Base-by-base conservation (phyloP, 2,329 filamentous ascomycete species). In the Pseudodiploospora longispora region DNA sequence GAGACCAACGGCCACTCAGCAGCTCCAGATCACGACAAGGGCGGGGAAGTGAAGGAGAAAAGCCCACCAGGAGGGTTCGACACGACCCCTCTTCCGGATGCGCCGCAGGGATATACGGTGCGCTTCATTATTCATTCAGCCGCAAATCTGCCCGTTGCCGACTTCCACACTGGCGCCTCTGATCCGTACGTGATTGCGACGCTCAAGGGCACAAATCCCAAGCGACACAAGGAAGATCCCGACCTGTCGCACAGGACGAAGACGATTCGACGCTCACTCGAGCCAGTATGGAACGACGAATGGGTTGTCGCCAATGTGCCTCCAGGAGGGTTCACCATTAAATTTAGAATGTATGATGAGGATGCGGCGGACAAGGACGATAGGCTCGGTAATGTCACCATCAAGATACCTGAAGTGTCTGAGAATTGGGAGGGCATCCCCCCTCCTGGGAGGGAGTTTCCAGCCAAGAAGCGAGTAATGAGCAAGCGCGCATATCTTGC, bases 301-400 rank as follows among this genome's bases (percentile, higher is more conserved):
- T 97, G 91, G 91, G 74, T 88, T 27, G 83, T 97, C 27, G 87
- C 87, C 48, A 94, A 95, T 53, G 76, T 96, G 2, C 90, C 91
- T 0, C 70, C 82, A 0, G 79, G 76, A 0, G 90, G 90, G 4
- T 95, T 95, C 66, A 76, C 74, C 45, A 74, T 97, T 53, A 95
- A 95, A 61, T 88, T 87, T 49, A 78, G 87, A 42, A 66, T 97
- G 12, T 94, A 90, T 64, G 91, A 97, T 57, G 91, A 97, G 62
- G 91, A 97, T 64, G 80, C 82, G 31, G 79, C 83, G 1, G 87
- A 96, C 60, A 80, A 85, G 52, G 85, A 97, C 59, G 91, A 97
- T 64, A 76, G 87, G 28, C 74, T 97, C 19, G 91, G 91, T 8
- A 94, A 93, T 57, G 87, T 87, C 4, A 88, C 88, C 38, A 69